A percentile compares a stretch with the other conserved stretches of the same genome.
These are phyloP conservation scores for Amoeboaphelidium protococcarum DNA, from an alignment of 371 early-diverging fungal genomes.

Conservation along the genomic window DNA sequence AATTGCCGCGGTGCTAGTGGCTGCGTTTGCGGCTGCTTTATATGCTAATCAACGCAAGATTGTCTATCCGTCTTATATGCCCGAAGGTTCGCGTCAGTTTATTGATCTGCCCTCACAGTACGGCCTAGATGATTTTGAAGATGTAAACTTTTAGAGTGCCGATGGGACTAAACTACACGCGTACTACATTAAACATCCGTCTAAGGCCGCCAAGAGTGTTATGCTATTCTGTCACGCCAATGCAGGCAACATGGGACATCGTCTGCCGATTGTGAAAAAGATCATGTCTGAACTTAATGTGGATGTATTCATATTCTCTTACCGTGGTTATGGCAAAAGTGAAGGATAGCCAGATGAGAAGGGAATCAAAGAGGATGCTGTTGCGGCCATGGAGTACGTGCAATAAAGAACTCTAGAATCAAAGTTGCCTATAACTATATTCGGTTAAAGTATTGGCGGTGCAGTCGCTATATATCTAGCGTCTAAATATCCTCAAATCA, in stretches of 20 bases:
- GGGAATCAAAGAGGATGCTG: conserved; percentile 60
- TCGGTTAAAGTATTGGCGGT: conserved; percentile 91
- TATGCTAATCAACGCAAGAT: background rate
- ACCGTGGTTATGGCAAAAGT: conserved; percentile 76
- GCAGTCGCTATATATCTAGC: conserved; percentile 72
- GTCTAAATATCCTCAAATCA: conserved; percentile 38
- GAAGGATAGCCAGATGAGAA: conserved; percentile 61
- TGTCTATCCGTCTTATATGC: conserved; percentile 1
- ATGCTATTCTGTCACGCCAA: conserved; percentile 35
- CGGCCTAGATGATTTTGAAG: conserved; percentile 32
- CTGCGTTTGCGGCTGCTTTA: background rate
- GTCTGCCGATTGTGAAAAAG: conserved; percentile 54
- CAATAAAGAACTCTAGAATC: conserved; percentile 32
- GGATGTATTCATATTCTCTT: conserved; percentile 81
- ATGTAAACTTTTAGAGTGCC: conserved; percentile 33
- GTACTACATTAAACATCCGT: conserved; percentile 28
- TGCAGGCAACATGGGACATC: conserved; percentile 89
- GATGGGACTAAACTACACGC: conserved; percentile 51
- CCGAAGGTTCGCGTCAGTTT: conserved; percentile 9
- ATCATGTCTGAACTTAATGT: conserved; percentile 28
- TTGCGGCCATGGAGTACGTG: conserved; percentile 59
- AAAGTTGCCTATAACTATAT: conserved; percentile 47
- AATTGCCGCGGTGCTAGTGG: too few relatives aligned
- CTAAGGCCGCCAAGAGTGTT: background rate
- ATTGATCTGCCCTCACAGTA: conserved; percentile 15